These are phyloP conservation scores for Amanita pseudoporphyria DNA, from an alignment of 768 basidiomycete genomes.

Conservation along the genomic window DNA sequence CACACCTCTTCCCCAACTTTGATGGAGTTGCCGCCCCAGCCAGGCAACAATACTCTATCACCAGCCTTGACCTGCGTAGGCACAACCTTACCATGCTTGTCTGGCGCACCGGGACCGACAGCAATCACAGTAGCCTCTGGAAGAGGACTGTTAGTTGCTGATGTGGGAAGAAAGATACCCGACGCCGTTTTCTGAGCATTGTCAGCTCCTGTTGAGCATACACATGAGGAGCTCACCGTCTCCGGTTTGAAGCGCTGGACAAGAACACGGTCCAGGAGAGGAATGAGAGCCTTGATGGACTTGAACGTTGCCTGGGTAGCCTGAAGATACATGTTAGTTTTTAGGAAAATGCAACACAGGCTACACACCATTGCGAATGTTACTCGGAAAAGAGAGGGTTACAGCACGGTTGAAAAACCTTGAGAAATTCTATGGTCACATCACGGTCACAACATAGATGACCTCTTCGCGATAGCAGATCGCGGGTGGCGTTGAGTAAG, in stretches of 20 bases:
- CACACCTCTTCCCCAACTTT: conserved; percentile 95
- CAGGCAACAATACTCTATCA: conserved; percentile 88
- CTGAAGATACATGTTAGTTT: conserved; percentile 22
- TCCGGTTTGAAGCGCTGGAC: conserved; percentile 97
- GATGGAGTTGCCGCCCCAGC: conserved; percentile 93
- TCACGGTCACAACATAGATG: conserved; percentile 1
- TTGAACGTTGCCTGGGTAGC: conserved; percentile 92
- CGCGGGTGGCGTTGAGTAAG: too few relatives aligned
- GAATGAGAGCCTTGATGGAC: conserved; percentile 82
- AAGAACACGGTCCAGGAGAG: conserved; percentile 91
- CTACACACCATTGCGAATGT: conserved; percentile 2
- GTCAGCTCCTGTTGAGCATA: neutral
- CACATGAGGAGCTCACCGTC: conserved; percentile 46
- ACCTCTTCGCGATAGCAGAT: too few relatives aligned
- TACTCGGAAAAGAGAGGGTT: neutral
- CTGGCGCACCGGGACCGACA: conserved; percentile 87
- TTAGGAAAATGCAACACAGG: neutral
- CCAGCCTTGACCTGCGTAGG: conserved; percentile 78
- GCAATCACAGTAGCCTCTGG: conserved; percentile 97
- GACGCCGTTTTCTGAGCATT: conserved; percentile 84
- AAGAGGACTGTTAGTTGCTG: conserved; percentile 75
- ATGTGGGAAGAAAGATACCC: conserved; percentile 93
- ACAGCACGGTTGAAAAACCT: conserved; percentile 1
- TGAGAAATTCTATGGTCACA: conserved; percentile 3
- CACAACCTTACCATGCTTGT: conserved; percentile 72